These are phyloP conservation scores for Emericellopsis terricola DNA, from an alignment of 495 filamentous ascomycete species.

Conservation along the genomic window DNA sequence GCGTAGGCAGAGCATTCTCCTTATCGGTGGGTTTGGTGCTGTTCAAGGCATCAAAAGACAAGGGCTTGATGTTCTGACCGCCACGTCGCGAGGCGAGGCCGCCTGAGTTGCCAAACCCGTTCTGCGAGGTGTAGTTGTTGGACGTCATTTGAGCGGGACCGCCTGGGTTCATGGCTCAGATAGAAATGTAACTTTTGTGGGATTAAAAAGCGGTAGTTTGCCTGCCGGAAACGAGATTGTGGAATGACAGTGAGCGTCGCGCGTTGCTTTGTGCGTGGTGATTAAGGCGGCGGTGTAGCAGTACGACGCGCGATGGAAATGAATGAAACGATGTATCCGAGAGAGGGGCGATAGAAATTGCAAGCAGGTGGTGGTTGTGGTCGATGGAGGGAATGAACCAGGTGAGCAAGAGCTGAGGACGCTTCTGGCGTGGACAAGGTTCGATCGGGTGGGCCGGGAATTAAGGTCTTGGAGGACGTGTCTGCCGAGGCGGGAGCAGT, in stretches of 20 bases:
- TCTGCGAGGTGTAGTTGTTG: constrained; percentile 46
- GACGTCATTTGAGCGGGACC: constrained; percentile 99
- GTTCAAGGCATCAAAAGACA: constrained; percentile 48
- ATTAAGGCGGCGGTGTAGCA: no score
- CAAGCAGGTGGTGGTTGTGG: no score
- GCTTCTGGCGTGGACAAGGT: no score
- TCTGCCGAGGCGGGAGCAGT: no score
- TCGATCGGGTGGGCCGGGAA: no score
- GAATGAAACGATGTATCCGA: no score
- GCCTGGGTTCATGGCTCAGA: constrained; percentile 86
- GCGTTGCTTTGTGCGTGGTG: no score
- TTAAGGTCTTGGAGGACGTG: no score
- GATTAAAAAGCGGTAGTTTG: neutral
- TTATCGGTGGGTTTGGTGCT: constrained; percentile 13
- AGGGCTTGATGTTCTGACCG: constrained; percentile 68
- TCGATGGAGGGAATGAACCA: no score
- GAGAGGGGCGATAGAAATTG: no score
- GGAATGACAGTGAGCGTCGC: constrained; percentile 1
- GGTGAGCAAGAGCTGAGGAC: no score
- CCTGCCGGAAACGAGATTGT: neutral
- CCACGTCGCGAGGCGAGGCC: constrained; percentile 59
- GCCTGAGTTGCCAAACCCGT: constrained; percentile 59
- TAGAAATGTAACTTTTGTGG: neutral
- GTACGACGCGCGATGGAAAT: no score
- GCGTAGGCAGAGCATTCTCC: constrained; percentile 48